Base-by-base conservation (phyloP, 2,329 filamentous ascomycete genomes). In the Dryadomyces sulphureus region DNA sequence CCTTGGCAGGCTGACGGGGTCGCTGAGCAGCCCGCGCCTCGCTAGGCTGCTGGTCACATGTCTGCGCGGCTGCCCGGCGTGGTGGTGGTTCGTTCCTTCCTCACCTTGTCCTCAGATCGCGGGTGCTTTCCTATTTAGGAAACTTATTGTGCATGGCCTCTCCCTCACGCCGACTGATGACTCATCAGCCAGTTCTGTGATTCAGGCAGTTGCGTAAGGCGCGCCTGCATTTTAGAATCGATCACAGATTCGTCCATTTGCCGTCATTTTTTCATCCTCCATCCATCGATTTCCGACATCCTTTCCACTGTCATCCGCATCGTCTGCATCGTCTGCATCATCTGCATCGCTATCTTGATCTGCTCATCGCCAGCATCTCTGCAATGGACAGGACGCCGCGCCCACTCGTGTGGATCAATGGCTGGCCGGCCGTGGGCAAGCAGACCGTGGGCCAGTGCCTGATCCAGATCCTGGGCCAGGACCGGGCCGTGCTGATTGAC, bases 391-490 rank as follows among this genome's bases (percentile, higher is more conserved):
- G 7, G 11, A 19, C 41, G 1, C 39, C 45, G 0, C 49, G 54
- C 17, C 58, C 60, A 5, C 43, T 60, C 5, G 51, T 62, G 27
- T 59, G 56, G 48, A 57, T 62, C 54, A 62, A 62, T 48, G 60
- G 60, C 47, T 57, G 56, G 56, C 56, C 56, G 3, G 58, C 57
- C 42, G 54, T 59, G 27, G 60, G 59, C 43, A 62, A 60, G 50
- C 52, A 56, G 24, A 55, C 59, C 6, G 54, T 61, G 2, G 59
- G 58, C 32, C 57, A 61, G 50, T 57, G 54, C 22, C 53, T 62
- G 24, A 49, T 53, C n/a, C 52, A 56, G 12, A 50, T 62, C 3
- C 50, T 62, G 4, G 59, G 59, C 24, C 38, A 46, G 38, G 56
- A 59, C 45, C 56, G 60, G 38, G 55, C 56, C 19, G 49, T 58